Base-by-base conservation (phyloP, 768 basidiomycete genomes). In the Austroboletus festivus region DNA sequence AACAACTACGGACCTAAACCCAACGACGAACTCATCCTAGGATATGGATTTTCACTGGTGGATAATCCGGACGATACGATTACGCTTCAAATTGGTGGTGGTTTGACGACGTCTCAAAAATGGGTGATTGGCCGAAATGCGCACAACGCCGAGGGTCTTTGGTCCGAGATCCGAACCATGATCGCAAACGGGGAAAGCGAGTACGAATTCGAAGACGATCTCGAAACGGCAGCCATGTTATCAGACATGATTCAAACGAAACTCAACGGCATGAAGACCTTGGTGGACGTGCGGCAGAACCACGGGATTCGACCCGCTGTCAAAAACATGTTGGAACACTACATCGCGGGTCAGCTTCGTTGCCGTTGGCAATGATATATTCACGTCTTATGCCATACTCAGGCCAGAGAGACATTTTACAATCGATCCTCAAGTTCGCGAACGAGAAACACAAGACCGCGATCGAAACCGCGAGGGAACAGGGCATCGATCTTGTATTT, bases 1-100 rank as follows among this genome's bases (percentile, higher is more conserved):
- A 95, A 93, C 70, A 95, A 95, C 63, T 96, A 96, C 64, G 94
- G 93, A 0, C 79, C 84, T 0, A 96, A 96, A 63, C 82, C 91
- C 0, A 94, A 95, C 64, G 77, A 89, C 22, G 90, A 94, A 66
- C 77, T 97, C 38, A 81, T 97, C 39, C 76, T 97, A 4, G 92
- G 89, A 5, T 97, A 96, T 60, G 94, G 95, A 1, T 98, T 97
- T 70, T n/a, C 88, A 0, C 63, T 94, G 4, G 70, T 77, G 2
- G 53, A 81, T 23, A 96, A 96, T 54, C 86, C 86, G 0, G 89
- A 93, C 60, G 94, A 96, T 60, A 89, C 86, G 1, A 86, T 94
- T 56, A 73, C 87, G 1, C 77, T 96, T 30, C 85, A 84, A 52
- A 70, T 95, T 34, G 86, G 86, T 13, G 83, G 86, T 1, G 83